These are phyloP conservation scores for Fusarium oligoseptatum DNA, from an alignment of 2,329 filamentous ascomycete species.

Conservation along the genomic window DNA sequence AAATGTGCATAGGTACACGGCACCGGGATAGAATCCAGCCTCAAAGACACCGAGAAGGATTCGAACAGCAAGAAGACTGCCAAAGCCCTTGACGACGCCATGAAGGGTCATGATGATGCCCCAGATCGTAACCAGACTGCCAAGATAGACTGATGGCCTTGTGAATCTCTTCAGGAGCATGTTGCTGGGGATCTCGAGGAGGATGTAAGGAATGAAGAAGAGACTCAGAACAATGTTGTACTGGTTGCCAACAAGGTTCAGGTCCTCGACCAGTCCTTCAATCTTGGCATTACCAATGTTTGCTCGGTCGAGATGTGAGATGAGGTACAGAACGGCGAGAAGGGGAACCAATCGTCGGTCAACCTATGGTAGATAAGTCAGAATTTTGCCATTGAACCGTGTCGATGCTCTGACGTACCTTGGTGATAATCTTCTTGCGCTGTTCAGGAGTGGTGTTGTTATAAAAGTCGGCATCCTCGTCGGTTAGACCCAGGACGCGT, in stretches of 20 bases:
- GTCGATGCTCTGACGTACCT: background rate
- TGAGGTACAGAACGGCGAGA: slow-evolving; percentile 70
- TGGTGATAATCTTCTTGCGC: background rate
- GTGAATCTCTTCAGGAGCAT: background rate
- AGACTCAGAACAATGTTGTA: background rate
- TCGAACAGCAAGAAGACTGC: background rate
- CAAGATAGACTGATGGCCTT: background rate
- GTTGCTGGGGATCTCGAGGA: background rate
- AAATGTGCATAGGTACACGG: background rate
- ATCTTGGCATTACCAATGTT: slow-evolving; percentile 68
- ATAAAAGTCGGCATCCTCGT: slow-evolving; percentile 46
- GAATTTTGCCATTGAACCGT: background rate
- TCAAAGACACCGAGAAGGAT: background rate
- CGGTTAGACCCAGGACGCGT: slow-evolving; percentile 47
- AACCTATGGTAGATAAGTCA: background rate
- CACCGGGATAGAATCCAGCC: background rate
- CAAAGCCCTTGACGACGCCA: background rate
- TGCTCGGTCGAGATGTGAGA: slow-evolving; percentile 68
- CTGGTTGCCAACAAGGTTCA: background rate
- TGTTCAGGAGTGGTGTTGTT: background rate
- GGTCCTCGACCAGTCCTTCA: slow-evolving; percentile 44
- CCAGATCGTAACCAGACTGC: background rate
- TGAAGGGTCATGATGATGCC: background rate
- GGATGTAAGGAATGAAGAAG: background rate
- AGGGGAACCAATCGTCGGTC: slow-evolving; percentile 52